phyloP scores from a whole-genome alignment of 495 filamentous ascomycete species.

The Aspergillus ostianus region DNA sequence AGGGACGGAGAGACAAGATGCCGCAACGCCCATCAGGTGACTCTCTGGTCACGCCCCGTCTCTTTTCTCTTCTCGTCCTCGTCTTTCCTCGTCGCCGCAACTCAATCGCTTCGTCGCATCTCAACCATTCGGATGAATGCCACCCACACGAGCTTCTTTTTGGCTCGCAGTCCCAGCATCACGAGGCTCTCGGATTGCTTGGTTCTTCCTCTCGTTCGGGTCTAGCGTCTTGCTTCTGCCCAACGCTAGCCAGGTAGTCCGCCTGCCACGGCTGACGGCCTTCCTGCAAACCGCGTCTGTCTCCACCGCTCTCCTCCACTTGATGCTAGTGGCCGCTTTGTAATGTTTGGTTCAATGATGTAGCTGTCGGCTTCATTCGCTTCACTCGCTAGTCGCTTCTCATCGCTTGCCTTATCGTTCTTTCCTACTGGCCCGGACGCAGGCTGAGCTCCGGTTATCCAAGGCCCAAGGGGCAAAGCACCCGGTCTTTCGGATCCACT shows the following conservation, averaged over 20 bases:
- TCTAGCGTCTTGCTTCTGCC: neutral
- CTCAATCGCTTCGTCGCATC: neutral
- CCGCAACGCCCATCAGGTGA: neutral
- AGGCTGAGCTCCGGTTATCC: neutral
- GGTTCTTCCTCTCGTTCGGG: neutral
- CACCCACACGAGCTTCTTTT: neutral
- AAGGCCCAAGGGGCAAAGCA: constrained; percentile 1
- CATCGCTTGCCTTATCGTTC: no score
- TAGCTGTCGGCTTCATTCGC: neutral
- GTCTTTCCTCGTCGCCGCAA: constrained; percentile 1
- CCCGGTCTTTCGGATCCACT: constrained; percentile 5
- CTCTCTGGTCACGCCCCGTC: neutral
- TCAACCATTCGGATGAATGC: constrained; percentile 5
- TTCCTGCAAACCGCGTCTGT: constrained; percentile 1
- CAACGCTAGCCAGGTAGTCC: neutral
- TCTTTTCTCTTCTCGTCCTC: neutral
- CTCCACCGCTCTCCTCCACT: constrained; percentile 11
- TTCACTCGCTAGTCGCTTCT: no score
- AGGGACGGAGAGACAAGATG: no score
- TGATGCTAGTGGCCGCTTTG: neutral
- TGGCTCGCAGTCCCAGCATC: constrained; percentile 3
- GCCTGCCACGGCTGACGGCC: constrained; percentile 3
- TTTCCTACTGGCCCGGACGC: neutral
- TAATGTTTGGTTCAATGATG: neutral
- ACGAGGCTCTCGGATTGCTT: constrained; percentile 6